These are phyloP conservation scores for Pleurotus platypus DNA, from an alignment of 768 basidiomycete species.

Conservation along the genomic window DNA sequence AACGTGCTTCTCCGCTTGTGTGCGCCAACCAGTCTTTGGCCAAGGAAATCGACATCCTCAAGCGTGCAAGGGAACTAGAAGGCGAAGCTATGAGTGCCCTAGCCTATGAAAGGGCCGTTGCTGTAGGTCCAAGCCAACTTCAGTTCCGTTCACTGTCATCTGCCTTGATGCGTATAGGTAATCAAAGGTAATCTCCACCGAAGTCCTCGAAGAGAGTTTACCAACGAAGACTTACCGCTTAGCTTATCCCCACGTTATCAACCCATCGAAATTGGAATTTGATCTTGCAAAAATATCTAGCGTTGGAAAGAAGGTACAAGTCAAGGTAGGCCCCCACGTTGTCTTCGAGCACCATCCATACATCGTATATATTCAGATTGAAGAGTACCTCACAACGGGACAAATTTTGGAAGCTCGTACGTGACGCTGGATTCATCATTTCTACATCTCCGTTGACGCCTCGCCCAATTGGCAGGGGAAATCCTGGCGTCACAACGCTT, in stretches of 20 bases:
- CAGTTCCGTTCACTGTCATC: background rate
- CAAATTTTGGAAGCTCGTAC: constrained; percentile 37
- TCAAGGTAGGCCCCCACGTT: background rate
- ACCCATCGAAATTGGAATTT: background rate
- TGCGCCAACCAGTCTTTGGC: constrained; percentile 68
- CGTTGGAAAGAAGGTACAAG: constrained; percentile 8
- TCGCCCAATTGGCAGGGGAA: constrained; percentile 32
- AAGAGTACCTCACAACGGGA: constrained; percentile 10
- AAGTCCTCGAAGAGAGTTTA: background rate
- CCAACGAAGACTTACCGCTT: background rate
- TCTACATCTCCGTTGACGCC: constrained; percentile 2
- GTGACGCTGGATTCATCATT: no score
- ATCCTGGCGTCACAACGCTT: constrained; percentile 50
- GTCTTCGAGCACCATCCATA: background rate
- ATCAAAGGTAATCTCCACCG: constrained; percentile 38
- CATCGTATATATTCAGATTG: constrained; percentile 6
- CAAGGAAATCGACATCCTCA: constrained; percentile 55
- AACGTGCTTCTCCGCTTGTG: constrained; percentile 59
- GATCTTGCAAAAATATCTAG: constrained; percentile 7
- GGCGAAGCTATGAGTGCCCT: constrained; percentile 65
- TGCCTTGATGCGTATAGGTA: constrained; percentile 22
- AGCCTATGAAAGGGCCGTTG: constrained; percentile 69
- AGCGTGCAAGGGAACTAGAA: constrained; percentile 58
- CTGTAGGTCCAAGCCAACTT: constrained; percentile 38
- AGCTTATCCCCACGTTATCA: constrained; percentile 11